Conservation (phyloP, 2,329 filamentous ascomycete genomes). For the Calonectria hongkongensis region DNA sequence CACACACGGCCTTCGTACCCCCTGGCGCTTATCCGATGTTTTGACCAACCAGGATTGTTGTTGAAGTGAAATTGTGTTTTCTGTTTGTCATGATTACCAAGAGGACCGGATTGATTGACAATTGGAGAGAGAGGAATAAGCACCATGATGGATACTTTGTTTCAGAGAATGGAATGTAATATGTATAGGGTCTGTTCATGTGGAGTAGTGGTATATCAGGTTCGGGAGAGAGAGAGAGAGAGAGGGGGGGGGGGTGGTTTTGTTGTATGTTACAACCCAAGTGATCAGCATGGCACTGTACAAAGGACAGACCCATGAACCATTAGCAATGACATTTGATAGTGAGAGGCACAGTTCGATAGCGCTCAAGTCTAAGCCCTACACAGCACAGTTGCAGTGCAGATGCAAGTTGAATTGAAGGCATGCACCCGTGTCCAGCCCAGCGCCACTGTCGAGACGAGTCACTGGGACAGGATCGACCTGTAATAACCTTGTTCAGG, state of each 20-base stretch:
- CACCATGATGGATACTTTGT: conserved; percentile 28
- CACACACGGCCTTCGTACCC: too few relatives aligned
- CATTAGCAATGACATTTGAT: background rate
- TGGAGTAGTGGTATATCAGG: background rate
- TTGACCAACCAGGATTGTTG: background rate
- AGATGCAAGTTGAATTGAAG: background rate
- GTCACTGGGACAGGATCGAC: background rate
- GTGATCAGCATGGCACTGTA: background rate
- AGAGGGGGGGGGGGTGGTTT: too few relatives aligned
- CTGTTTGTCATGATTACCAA: background rate
- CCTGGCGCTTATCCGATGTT: conserved; percentile 16
- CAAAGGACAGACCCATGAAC: background rate
- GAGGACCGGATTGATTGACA: background rate
- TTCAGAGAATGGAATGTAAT: conserved; percentile 1
- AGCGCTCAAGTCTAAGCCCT: conserved; percentile 7
- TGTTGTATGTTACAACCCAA: conserved; percentile 8
- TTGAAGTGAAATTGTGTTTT: conserved; percentile 13
- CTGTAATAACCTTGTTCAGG: conserved; percentile 8
- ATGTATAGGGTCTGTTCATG: background rate
- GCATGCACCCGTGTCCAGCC: background rate
- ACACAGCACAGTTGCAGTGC: background rate
- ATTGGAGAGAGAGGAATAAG: conserved; percentile 24
- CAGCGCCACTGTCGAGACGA: background rate
- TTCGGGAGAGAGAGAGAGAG: background rate
- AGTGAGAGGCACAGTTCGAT: conserved; percentile 3